A percentile compares a stretch with the other conserved stretches of the same genome.
These are phyloP conservation scores for Periglandula ipomoeae DNA, from an alignment of 2,329 filamentous ascomycete species.

Conservation along the genomic window DNA sequence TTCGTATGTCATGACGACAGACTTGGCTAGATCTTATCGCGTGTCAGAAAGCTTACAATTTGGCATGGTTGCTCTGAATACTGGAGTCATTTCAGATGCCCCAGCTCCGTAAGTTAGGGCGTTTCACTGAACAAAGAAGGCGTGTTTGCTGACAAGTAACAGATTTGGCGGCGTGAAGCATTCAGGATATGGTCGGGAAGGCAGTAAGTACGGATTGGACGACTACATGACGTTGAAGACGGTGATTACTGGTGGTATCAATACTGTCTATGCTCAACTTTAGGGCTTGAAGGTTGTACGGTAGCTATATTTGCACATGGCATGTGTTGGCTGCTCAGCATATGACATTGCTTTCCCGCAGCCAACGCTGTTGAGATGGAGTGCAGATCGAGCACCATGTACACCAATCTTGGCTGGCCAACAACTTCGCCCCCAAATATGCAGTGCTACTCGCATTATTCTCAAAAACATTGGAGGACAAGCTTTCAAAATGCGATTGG, in stretches of 20 bases:
- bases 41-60: constrained; percentile 66
- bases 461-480: too few species aligned
- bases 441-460: too few species aligned
- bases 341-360: too few species aligned
- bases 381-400: too few species aligned
- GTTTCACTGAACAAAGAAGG: too few species aligned
- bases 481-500: too few species aligned
- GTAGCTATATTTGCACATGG: too few species aligned
- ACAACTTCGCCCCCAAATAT: too few species aligned
- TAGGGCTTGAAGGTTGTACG: background rate
- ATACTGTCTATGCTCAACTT: background rate
- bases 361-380: too few species aligned
- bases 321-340: too few species aligned
- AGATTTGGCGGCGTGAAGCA: background rate
- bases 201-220: background rate
- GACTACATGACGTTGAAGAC: background rate
- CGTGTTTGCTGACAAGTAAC: background rate
- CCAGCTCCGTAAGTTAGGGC: constrained; percentile 44
- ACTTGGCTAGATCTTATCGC: constrained; percentile 48
- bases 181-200: background rate
- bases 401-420: background rate
- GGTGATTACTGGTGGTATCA: background rate
- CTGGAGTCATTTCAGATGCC: constrained; percentile 53
- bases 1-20: constrained; percentile 78
- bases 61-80: constrained; percentile 81